Conservation (phyloP, 1,139 yeast genomes). For the Debaryomyces udenii region DNA sequence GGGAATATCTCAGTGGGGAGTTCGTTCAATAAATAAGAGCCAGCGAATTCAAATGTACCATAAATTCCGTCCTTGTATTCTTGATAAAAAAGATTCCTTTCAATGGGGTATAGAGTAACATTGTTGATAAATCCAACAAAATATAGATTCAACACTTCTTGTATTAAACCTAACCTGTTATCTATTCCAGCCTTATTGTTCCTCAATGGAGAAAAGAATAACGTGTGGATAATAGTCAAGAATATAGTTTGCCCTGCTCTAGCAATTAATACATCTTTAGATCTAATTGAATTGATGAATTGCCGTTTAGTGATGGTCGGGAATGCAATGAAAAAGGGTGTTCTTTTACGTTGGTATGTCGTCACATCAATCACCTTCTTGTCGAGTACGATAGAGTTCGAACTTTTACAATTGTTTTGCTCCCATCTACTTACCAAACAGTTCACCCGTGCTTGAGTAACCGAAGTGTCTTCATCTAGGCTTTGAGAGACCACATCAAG, state of each 20-base stretch:
- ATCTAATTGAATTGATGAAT: slow-evolving; percentile 54
- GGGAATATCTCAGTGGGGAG: slow-evolving; percentile 73
- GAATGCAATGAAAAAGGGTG: slow-evolving; percentile 31
- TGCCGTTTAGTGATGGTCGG: slow-evolving; percentile 37
- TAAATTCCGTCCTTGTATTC: slow-evolving; percentile 78
- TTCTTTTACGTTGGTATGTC: slow-evolving; percentile 22
- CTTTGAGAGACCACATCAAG: slow-evolving; percentile 68
- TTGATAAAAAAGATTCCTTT: slow-evolving; percentile 74
- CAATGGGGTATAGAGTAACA: slow-evolving; percentile 72
- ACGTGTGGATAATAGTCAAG: slow-evolving; percentile 64
- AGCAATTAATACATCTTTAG: slow-evolving; percentile 64
- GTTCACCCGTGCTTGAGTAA: slow-evolving; percentile 33
- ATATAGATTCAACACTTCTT: slow-evolving; percentile 71
- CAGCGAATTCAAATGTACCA: slow-evolving; percentile 65
- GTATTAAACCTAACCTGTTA: slow-evolving; percentile 74
- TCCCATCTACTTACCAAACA: slow-evolving; percentile 45
- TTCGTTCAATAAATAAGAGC: slow-evolving; percentile 67
- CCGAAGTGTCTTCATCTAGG: slow-evolving; percentile 32
- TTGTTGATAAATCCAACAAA: slow-evolving; percentile 82
- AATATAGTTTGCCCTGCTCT: slow-evolving; percentile 69
- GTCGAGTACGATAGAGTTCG: slow-evolving; percentile 1
- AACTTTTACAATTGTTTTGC: slow-evolving; percentile 9
- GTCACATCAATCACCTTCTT: slow-evolving; percentile 21
- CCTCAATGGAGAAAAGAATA: slow-evolving; percentile 72
- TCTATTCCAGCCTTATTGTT: slow-evolving; percentile 58